These are phyloP conservation scores for Fraxinus anomala DNA, from an alignment of 257 asterid species.

Conservation along the genomic window DNA sequence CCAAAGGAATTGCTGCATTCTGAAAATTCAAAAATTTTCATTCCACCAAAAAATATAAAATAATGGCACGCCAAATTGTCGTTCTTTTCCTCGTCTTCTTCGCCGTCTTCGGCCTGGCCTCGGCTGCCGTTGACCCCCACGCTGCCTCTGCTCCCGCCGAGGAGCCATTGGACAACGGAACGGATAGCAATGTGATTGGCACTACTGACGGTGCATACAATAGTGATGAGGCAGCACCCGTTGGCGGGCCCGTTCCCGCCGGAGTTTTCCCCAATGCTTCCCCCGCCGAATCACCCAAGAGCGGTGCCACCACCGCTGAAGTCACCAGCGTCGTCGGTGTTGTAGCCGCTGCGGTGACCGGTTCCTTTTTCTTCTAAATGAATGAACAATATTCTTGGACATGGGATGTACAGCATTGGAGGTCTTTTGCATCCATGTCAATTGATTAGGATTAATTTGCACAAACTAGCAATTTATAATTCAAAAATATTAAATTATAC, in stretches of 20 bases:
- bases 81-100: conserved; percentile 54
- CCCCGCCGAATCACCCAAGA: conserved; percentile 29
- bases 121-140: conserved; percentile 24
- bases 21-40: background rate
- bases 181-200: conserved; percentile 31
- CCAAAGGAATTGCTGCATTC: conserved; percentile 16
- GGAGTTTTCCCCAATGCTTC: conserved; percentile 30
- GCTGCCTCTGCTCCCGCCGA: conserved; percentile 17
- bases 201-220: conserved; percentile 22
- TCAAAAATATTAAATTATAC: too few relatives aligned
- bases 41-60: background rate
- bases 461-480: background rate
- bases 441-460: background rate
- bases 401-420: conserved; percentile 1
- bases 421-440: background rate
- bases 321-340: conserved; percentile 29
- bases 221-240: conserved; percentile 58
- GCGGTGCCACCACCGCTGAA: conserved; percentile 26
- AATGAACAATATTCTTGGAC: background rate
- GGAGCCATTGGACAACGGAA: conserved; percentile 5
- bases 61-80: conserved; percentile 34
- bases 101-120: conserved; percentile 42
- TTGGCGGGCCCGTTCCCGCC: conserved; percentile 52
- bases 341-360: conserved; percentile 31
- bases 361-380: conserved; percentile 46